A percentile compares a stretch with the other conserved stretches of the same genome.
phyloP scores from a whole-genome alignment of 2,329 filamentous ascomycete genomes.

The Ambrosiella cleistominuta region DNA sequence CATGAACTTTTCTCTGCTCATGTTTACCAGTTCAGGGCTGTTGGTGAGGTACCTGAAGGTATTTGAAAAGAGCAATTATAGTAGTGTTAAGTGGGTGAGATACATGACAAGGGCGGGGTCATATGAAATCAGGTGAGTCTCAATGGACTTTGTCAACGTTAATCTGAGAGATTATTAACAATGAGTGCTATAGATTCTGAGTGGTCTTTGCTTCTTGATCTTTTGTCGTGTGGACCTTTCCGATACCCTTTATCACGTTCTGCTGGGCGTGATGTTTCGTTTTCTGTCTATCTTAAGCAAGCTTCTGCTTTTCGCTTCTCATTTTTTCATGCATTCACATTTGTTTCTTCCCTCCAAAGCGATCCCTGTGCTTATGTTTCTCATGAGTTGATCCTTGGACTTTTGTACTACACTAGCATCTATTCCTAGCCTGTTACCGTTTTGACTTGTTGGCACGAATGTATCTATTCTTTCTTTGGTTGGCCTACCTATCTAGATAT shows the following conservation, averaged over 20 bases:
- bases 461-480: too few species aligned
- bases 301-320: neutral
- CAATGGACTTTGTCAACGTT: neutral
- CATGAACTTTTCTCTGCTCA: slow-evolving; percentile 80
- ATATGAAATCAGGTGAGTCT: slow-evolving; percentile 72
- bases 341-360: slow-evolving; percentile 2
- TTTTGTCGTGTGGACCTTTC: neutral
- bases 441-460: neutral
- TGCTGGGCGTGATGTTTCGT: neutral
- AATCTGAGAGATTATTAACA: neutral
- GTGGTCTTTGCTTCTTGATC: neutral
- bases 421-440: neutral
- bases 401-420: neutral
- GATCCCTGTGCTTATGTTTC: neutral
- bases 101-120: slow-evolving; percentile 98
- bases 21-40: slow-evolving; percentile 93
- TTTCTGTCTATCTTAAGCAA: neutral
- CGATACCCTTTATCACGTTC: neutral
- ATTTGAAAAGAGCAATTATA: slow-evolving; percentile 98
- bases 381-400: neutral
- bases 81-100: slow-evolving; percentile 95
- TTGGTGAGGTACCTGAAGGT: slow-evolving; percentile 92
- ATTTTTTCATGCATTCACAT: neutral
- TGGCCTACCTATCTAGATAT: neutral
- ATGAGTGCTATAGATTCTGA: neutral